phyloP scores from a whole-genome alignment of 306 rosid genomes.

The Parietaria judaica region DNA sequence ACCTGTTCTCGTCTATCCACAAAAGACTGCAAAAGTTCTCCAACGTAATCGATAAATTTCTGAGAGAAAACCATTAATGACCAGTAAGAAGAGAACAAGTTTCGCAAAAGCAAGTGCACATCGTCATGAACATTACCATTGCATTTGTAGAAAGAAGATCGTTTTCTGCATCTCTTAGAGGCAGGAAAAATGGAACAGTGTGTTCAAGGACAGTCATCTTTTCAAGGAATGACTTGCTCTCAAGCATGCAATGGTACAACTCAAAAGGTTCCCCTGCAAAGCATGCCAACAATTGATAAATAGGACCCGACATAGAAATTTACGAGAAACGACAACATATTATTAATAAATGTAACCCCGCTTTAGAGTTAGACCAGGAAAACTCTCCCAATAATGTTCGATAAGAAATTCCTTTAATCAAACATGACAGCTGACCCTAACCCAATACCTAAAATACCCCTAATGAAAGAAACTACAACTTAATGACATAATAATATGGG shows the following conservation, averaged over 20 bases:
- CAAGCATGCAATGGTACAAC: conserved; percentile 80
- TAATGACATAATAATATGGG: too few species aligned
- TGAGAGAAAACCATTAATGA: conserved; percentile 35
- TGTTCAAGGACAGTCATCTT: conserved; percentile 90
- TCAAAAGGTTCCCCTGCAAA: conserved; percentile 78
- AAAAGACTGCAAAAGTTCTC: conserved; percentile 87
- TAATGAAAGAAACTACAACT: too few species aligned
- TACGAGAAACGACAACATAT: too few species aligned
- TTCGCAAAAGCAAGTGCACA: conserved; percentile 12
- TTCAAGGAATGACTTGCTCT: conserved; percentile 95
- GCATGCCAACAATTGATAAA: conserved; percentile 9
- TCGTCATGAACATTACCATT: conserved; percentile 53
- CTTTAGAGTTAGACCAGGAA: too few species aligned
- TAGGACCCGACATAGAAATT: too few species aligned
- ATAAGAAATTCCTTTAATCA: too few species aligned
- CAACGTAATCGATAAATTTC: conserved; percentile 89
- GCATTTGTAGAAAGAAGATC: conserved; percentile 83
- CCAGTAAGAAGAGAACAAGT: conserved; percentile 14
- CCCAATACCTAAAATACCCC: too few species aligned
- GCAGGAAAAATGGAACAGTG: conserved; percentile 84
- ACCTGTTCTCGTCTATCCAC: conserved; percentile 99
- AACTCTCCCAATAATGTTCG: too few species aligned
- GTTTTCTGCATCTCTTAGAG: conserved; percentile 75
- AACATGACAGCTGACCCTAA: too few species aligned
- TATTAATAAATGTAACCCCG: too few species aligned